Percentiles rank a stretch among this genome's conserved stretches.
Evolutionary conservation across 1,139 yeast genomes (phyloP).

Genomic region (Lodderomyces parapsilosis): DNA sequence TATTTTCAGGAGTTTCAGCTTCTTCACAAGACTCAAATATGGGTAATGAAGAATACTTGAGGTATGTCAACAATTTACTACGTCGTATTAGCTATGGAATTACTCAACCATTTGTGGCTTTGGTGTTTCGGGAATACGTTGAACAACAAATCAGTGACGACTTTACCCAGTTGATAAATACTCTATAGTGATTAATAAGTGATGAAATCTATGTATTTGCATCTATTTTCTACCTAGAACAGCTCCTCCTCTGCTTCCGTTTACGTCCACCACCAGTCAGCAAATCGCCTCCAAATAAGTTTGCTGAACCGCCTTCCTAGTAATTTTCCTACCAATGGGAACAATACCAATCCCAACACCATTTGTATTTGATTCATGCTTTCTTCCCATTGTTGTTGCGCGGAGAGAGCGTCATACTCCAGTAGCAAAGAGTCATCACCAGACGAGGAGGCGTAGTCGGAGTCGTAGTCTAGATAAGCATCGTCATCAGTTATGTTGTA

Average conservation of each 20-base stretch:
- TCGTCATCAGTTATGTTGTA: slow-evolving; percentile 6
- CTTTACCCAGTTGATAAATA: slow-evolving; percentile 29
- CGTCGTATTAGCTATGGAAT: slow-evolving; percentile 34
- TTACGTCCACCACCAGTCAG: slow-evolving; percentile 30
- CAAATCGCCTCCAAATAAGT: slow-evolving; percentile 32
- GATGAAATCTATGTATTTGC: background rate
- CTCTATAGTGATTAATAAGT: slow-evolving; percentile 17
- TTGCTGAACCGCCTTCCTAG: slow-evolving; percentile 65
- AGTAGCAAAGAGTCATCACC: slow-evolving; percentile 12
- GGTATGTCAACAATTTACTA: slow-evolving; percentile 28
- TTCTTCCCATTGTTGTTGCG: slow-evolving; percentile 83
- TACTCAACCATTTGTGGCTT: slow-evolving; percentile 38
- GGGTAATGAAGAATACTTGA: slow-evolving; percentile 34
- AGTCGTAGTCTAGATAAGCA: slow-evolving; percentile 9
- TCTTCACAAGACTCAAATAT: slow-evolving; percentile 23
- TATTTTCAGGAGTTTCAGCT: slow-evolving; percentile 33
- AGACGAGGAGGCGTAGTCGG: slow-evolving; percentile 13
- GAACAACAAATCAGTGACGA: slow-evolving; percentile 29
- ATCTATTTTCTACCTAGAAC: background rate
- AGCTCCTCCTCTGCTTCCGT: background rate
- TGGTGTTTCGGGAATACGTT: slow-evolving; percentile 32
- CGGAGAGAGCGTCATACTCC: slow-evolving; percentile 26
- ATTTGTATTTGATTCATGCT: slow-evolving; percentile 61
- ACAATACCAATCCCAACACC: slow-evolving; percentile 54
- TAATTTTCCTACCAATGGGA: slow-evolving; percentile 71